Evolutionary conservation across 2,329 filamentous ascomycete species (phyloP).

Genomic region (Lomentospora prolificans): DNA sequence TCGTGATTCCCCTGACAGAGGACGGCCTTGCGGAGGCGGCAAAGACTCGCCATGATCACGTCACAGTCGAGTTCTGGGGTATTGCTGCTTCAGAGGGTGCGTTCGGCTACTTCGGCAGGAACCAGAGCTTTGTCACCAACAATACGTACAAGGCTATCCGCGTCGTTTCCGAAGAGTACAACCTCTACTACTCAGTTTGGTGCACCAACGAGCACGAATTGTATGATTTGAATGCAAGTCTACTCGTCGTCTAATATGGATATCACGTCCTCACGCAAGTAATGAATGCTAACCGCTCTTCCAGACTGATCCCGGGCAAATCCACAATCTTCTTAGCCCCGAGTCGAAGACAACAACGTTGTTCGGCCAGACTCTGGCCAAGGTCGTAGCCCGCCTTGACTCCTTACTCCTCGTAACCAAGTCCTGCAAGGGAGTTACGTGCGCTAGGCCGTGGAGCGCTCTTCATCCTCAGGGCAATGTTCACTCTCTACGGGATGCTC

Average conservation of each 20-base stretch:
- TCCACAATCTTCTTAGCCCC: constrained; percentile 17
- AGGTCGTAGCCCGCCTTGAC: constrained; percentile 43
- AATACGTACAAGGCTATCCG: constrained; percentile 48
- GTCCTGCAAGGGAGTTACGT: constrained; percentile 43
- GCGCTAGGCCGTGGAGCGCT: constrained; percentile 42
- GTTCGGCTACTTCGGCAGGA: constrained; percentile 12
- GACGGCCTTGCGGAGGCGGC: constrained; percentile 14
- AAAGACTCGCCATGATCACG: constrained; percentile 32
- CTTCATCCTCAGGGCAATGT: constrained; percentile 45
- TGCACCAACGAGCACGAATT: constrained; percentile 39
- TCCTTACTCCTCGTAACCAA: constrained; percentile 50
- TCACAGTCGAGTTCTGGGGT: constrained; percentile 45
- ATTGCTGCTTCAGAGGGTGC: constrained; percentile 20
- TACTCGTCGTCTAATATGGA: neutral
- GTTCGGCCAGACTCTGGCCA: constrained; percentile 24
- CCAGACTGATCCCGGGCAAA: constrained; percentile 41
- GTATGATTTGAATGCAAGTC: constrained; percentile 39
- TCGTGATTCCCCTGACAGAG: constrained; percentile 28
- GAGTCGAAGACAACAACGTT: constrained; percentile 13
- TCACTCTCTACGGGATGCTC: constrained; percentile 37
- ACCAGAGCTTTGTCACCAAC: constrained; percentile 15
- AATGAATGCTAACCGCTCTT: neutral
- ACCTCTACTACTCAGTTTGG: constrained; percentile 47
- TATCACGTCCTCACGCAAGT: neutral
- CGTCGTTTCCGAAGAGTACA: constrained; percentile 35